Base-by-base conservation (phyloP, 768 basidiomycete species). In the Lactifluus volemus region DNA sequence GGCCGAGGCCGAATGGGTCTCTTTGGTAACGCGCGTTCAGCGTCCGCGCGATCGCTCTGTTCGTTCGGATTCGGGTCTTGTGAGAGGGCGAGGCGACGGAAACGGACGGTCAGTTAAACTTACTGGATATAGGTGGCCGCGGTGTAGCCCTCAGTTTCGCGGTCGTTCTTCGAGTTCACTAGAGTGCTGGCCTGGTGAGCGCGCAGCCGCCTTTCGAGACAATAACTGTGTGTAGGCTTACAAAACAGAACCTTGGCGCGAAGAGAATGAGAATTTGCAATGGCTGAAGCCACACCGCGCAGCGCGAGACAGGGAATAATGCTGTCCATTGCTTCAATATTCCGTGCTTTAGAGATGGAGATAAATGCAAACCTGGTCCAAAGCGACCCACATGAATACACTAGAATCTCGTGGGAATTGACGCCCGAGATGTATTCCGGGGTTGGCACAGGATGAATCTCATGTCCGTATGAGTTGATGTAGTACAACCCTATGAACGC, bases 261-360 rank as follows among this genome's bases (percentile, higher is more conserved):
- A 32, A 96, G 76, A 19, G 79, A 78, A 11, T 73, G 73, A 41
- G 92, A 95, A 36, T 81, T 77, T 15, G 91, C 90, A 59, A 96
- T 93, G 19, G 80, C 82, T 50, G 79, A 73, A 2, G 86, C 90
- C 12, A 96, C 85, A 1, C 91, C 90, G 57, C 84, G 83, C 32
- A 98, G 73, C 1, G 92, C 89, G 29, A 98, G 78, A 71, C 94
- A 96, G 0, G 94, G 94, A n/a, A 94, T 85, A 61, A 97, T 89
- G 67, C 89, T 91, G 55, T 3, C 11, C 21, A 44, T 17, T 21
- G 7, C 11, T 30, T 39, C 8, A 42, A 47, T 30, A 38, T 12
- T 29, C 19, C 14, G 32, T 17, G 34, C 17, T 8, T 36, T 5
- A 6, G 55, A 53, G 5, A 9, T 21, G 25, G 12, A 21, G 36